Conservation (phyloP, 176 grass and related monocot species). For the Musa beccarii region DNA sequence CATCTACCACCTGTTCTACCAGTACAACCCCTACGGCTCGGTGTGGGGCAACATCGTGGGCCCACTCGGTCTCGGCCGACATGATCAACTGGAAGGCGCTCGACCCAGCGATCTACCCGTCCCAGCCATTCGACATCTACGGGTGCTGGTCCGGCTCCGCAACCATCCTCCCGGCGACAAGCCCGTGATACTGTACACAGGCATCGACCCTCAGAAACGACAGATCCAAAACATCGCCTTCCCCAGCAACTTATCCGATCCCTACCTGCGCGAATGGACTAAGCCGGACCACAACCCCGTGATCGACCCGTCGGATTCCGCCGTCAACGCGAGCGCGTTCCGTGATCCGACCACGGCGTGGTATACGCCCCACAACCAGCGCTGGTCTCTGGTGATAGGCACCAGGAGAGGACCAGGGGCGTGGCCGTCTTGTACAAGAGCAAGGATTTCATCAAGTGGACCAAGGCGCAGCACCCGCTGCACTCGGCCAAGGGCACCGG, state of each 20-base stretch:
- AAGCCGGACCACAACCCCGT: not conserved
- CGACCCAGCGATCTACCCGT: conserved; percentile 2
- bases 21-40: conserved; percentile 60
- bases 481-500: not conserved
- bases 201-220: not conserved
- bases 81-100: conserved; percentile 60
- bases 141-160: no score
- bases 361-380: not conserved
- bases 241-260: not conserved
- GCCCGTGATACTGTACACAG: not conserved
- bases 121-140: no score
- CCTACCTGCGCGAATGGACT: not conserved
- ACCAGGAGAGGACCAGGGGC: not conserved
- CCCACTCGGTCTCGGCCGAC: conserved; percentile 56
- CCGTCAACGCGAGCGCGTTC: not conserved
- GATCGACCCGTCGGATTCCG: not conserved
- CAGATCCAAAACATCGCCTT: not conserved
- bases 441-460: not conserved
- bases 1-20: conserved; percentile 38
- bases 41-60: conserved; percentile 69
- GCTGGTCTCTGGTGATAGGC: not conserved
- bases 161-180: no score
- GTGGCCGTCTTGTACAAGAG: not conserved
- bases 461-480: not conserved
- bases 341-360: not conserved